Evolutionary conservation across 139 green algal genomes (phyloP).

Genomic region (Chlamydomonas sp.): DNA sequence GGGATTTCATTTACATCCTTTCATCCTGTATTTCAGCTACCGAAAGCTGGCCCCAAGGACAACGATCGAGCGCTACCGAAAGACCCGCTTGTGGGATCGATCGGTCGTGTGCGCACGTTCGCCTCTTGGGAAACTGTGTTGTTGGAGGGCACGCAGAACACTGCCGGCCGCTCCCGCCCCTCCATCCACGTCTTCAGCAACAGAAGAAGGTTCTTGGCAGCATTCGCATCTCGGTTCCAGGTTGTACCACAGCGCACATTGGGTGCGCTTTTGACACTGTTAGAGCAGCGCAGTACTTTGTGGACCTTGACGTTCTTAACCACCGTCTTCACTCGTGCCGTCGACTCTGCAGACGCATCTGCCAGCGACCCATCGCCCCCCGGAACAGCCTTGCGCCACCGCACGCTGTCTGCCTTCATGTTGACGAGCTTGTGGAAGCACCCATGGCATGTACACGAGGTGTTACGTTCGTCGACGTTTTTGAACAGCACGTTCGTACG

Average conservation of each 20-base stretch:
- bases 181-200: neutral
- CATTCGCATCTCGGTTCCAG: neutral
- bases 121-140: too few species aligned
- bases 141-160: neutral
- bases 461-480: neutral
- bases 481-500: neutral
- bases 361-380: too few species aligned
- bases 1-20: too few species aligned
- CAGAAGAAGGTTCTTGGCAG: neutral
- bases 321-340: neutral
- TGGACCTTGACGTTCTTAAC: neutral
- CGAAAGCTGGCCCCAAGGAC: too few species aligned
- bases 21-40: too few species aligned
- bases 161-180: too few species aligned
- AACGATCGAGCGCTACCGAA: too few species aligned
- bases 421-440: neutral
- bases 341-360: too few species aligned
- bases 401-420: neutral
- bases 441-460: neutral
- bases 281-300: neutral
- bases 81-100: too few species aligned
- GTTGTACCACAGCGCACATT: neutral
- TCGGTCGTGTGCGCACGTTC: too few species aligned
- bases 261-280: too few species aligned
- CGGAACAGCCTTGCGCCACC: neutral